A percentile compares a stretch with the other conserved stretches of the same genome.
phyloP scores from a whole-genome alignment of 2,329 filamentous ascomycete species.

The Acephala macrosclerotiorum region DNA sequence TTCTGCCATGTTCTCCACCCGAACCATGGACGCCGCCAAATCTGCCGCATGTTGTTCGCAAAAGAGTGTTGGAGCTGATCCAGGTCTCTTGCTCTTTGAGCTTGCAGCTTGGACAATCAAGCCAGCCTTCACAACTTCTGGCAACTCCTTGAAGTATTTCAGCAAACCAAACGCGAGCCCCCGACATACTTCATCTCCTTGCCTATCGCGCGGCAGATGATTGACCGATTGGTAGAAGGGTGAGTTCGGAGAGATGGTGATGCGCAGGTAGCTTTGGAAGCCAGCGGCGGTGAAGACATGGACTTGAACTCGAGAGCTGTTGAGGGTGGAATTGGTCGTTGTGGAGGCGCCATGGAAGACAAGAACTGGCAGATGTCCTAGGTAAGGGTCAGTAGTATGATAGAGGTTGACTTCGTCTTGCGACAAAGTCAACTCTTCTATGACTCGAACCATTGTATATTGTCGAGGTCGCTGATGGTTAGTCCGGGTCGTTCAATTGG shows the following conservation, averaged over 20 bases:
- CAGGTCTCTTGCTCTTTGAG: slow-evolving; percentile 60
- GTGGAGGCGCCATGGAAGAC: slow-evolving; percentile 94
- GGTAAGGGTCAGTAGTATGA: slow-evolving; percentile 84
- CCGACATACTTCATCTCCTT: slow-evolving; percentile 92
- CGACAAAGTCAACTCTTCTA: slow-evolving; percentile 78
- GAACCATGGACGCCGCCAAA: slow-evolving; percentile 83
- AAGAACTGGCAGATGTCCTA: slow-evolving; percentile 82
- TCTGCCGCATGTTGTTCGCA: slow-evolving; percentile 93
- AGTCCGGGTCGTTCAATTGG: slow-evolving; percentile 38
- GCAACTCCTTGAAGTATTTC: slow-evolving; percentile 93
- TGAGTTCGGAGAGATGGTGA: slow-evolving; percentile 93
- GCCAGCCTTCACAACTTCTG: slow-evolving; percentile 75
- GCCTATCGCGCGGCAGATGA: slow-evolving; percentile 89
- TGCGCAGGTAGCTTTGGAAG: slow-evolving; percentile 86
- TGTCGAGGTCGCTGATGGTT: slow-evolving; percentile 25
- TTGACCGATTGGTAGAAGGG: slow-evolving; percentile 90
- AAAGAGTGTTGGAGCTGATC: slow-evolving; percentile 72
- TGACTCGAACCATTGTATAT: slow-evolving; percentile 80
- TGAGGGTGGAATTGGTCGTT: slow-evolving; percentile 84
- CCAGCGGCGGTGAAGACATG: slow-evolving; percentile 92
- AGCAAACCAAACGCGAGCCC: slow-evolving; percentile 90
- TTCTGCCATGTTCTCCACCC: slow-evolving; percentile 77
- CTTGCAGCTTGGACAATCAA: slow-evolving; percentile 61
- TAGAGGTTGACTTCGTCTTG: slow-evolving; percentile 86
- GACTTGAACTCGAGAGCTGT: slow-evolving; percentile 92